phyloP scores from a whole-genome alignment of 2,329 filamentous ascomycete genomes.

The Colletotrichum tofieldiae region DNA sequence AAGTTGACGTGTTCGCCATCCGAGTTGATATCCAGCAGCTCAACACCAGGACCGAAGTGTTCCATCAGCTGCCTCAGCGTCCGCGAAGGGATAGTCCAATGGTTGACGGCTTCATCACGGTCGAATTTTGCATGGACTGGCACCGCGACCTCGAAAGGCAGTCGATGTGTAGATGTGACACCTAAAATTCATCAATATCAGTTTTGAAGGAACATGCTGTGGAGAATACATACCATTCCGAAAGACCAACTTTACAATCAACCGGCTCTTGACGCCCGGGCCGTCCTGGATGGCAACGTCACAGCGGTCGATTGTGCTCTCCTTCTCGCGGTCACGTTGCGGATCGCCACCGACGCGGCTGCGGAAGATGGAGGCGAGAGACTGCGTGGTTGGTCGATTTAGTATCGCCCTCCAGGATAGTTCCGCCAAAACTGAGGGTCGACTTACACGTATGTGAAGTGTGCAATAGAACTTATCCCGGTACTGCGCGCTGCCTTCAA shows the following conservation, averaged over 20 bases:
- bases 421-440: not conserved
- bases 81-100: conserved; percentile 81
- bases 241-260: conserved; percentile 82
- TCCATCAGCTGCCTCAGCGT: conserved; percentile 83
- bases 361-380: conserved; percentile 82
- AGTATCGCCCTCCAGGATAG: conserved; percentile 5
- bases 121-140: conserved; percentile 85
- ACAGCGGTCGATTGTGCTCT: conserved; percentile 81
- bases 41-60: conserved; percentile 85
- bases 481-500: conserved; percentile 67
- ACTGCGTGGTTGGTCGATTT: conserved; percentile 55
- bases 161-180: conserved; percentile 82
- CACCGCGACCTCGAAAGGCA: conserved; percentile 82
- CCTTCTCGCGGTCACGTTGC: conserved; percentile 71
- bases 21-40: conserved; percentile 84
- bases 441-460: conserved; percentile 77
- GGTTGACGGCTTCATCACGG: conserved; percentile 74
- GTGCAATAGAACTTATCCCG: conserved; percentile 80
- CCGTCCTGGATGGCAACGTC: conserved; percentile 83
- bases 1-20: conserved; percentile 83
- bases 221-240: conserved; percentile 70
- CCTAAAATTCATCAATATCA: conserved; percentile 57
- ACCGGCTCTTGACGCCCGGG: conserved; percentile 78
- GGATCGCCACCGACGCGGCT: conserved; percentile 73
- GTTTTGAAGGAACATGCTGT: not conserved